Evolutionary conservation across 2,329 filamentous ascomycete genomes (phyloP).

Genomic region (Rasamsonia emersonii): DNA sequence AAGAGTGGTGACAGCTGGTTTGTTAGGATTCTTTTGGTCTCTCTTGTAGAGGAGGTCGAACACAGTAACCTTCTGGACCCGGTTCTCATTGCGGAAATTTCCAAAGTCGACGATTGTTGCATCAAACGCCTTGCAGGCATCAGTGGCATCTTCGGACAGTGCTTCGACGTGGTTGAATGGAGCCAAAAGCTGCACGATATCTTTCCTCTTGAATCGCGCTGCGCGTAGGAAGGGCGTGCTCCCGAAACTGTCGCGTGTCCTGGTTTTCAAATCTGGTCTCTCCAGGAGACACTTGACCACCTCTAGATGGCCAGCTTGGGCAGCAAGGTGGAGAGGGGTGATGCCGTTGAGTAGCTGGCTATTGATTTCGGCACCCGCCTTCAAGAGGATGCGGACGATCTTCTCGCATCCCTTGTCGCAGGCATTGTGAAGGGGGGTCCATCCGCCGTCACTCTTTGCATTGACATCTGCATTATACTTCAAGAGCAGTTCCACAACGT

Average conservation of each 20-base stretch:
- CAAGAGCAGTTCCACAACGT: slow-evolving; percentile 34
- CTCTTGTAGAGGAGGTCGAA: slow-evolving; percentile 46
- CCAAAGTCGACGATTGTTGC: slow-evolving; percentile 48
- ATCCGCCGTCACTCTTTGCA: slow-evolving; percentile 41
- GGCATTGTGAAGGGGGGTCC: slow-evolving; percentile 48
- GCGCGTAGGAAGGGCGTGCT: slow-evolving; percentile 34
- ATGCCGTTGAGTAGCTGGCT: slow-evolving; percentile 30
- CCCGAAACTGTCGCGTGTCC: slow-evolving; percentile 30
- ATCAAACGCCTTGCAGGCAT: slow-evolving; percentile 42
- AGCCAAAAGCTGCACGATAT: slow-evolving; percentile 27
- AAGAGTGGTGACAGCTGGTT: slow-evolving; percentile 40
- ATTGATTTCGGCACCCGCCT: slow-evolving; percentile 27
- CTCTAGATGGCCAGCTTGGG: slow-evolving; percentile 29
- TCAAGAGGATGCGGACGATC: slow-evolving; percentile 38
- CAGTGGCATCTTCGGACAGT: slow-evolving; percentile 30
- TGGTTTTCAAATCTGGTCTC: slow-evolving; percentile 20
- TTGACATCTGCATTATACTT: slow-evolving; percentile 40
- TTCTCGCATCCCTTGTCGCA: slow-evolving; percentile 41
- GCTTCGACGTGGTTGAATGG: slow-evolving; percentile 30
- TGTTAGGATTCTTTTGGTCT: slow-evolving; percentile 36
- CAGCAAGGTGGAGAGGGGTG: slow-evolving; percentile 32
- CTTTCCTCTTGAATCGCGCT: slow-evolving; percentile 29
- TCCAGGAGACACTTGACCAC: slow-evolving; percentile 29
- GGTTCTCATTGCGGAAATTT: slow-evolving; percentile 34
- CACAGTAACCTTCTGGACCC: slow-evolving; percentile 42